Base-by-base conservation (phyloP, 2,329 filamentous ascomycete genomes). In the Monilinia vaccinii-corymbosi region DNA sequence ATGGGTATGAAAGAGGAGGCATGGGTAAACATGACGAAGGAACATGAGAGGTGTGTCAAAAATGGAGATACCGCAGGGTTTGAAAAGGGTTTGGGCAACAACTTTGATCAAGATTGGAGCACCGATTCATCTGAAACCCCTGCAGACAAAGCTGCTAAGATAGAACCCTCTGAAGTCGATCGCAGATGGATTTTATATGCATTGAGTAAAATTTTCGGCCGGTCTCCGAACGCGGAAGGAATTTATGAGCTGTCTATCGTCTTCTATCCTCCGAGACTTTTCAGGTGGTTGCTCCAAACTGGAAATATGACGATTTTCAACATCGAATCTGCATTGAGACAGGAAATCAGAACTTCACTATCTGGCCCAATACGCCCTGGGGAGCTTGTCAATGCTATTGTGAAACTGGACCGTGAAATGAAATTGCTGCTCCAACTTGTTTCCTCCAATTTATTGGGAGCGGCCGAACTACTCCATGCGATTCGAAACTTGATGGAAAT, bases 401-500 rank as follows among this genome's bases (percentile, higher is more conserved):
- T 81, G 0, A 78, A 85, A 52, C 77, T 85, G n/a, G 88, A 91
- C 66, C 81, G 84, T 3, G 83, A 84, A 38, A 80, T 90, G 71
- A 81, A 85, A 55, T 75, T 90, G 2, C 77, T 91, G 44, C 78
- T 86, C 47, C 81, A 80, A 59, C 83, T 89, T 61, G 75, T 92
- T 8, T 81, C 82, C 44, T 79, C 80, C 7, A 87, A 86, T 9
- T 82, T 83, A 66, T 78, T 91, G 21, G 82, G 84, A 4, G 77
- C 87, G 45, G 74, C 79, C 4, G 88, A 91, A 69, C 77, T 91
- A 7, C 78, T 90, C 2, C 76, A 85, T 60, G 81, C 84, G 4
- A 81, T 91, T 56, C 81, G 83, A 57, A 74, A 81, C 2, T 76
- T 91, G 18, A 87, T 91, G 76, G 79, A 82, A 50, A 91, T 85